Evolutionary conservation across 371 early-diverging fungal species (phyloP).

Genomic region (Sporodiniella umbellata): DNA sequence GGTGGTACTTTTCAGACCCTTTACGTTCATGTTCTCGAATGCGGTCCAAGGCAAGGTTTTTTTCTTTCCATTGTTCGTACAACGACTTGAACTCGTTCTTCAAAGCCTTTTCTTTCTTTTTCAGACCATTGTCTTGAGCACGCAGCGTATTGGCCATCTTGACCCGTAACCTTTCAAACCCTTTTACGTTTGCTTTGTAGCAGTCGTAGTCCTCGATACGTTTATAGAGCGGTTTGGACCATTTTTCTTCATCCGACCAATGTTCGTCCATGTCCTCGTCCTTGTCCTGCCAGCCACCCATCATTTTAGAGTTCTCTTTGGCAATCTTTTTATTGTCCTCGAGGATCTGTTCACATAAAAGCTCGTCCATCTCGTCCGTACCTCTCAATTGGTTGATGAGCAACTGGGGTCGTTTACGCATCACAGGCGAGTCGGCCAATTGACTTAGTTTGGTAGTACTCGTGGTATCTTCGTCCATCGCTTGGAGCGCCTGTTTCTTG

Average conservation of each 20-base stretch:
- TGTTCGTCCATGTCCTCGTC: slow-evolving; percentile 21
- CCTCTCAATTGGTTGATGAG: slow-evolving; percentile 40
- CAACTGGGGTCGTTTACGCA: slow-evolving; percentile 44
- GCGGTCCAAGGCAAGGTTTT: slow-evolving; percentile 38
- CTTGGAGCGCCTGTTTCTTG: slow-evolving; percentile 39
- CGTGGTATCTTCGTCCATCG: slow-evolving; percentile 28
- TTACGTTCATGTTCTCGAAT: slow-evolving; percentile 39
- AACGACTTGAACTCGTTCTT: slow-evolving; percentile 37
- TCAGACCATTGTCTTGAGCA: slow-evolving; percentile 13
- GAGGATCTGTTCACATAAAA: slow-evolving; percentile 49
- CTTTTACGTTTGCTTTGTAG: slow-evolving; percentile 46
- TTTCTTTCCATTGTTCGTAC: slow-evolving; percentile 39
- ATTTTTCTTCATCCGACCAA: slow-evolving; percentile 41
- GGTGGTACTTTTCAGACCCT: slow-evolving; percentile 28
- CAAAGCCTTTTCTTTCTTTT: slow-evolving; percentile 29
- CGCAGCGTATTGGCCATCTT: slow-evolving; percentile 21
- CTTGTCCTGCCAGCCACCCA: slow-evolving; percentile 38
- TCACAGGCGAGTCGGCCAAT: slow-evolving; percentile 21
- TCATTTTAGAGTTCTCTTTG: slow-evolving; percentile 40
- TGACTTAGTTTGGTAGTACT: slow-evolving; percentile 23
- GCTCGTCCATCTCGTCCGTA: slow-evolving; percentile 42
- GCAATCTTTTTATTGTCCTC: slow-evolving; percentile 59
- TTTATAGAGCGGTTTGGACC: slow-evolving; percentile 38
- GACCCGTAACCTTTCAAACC: slow-evolving; percentile 23
- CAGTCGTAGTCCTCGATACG: slow-evolving; percentile 61